These are phyloP conservation scores for Neurospora sublineolata DNA, from an alignment of 495 filamentous ascomycete genomes.

Conservation along the genomic window DNA sequence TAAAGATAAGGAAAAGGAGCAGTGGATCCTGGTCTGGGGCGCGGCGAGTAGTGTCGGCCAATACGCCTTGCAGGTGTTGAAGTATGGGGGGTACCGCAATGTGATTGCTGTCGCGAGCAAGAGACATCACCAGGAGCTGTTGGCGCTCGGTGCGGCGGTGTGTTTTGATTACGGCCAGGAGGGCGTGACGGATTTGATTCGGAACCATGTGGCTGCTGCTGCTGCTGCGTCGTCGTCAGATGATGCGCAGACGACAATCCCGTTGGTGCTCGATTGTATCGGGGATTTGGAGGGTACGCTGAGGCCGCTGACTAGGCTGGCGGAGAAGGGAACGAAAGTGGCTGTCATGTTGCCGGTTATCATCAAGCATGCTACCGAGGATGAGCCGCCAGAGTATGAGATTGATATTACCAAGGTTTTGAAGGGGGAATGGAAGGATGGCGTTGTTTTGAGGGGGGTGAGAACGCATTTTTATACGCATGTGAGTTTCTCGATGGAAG, in stretches of 20 bases:
- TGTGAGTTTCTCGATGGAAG: constrained; percentile 16
- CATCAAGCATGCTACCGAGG: constrained; percentile 28
- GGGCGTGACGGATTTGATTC: constrained; percentile 25
- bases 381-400: constrained; percentile 28
- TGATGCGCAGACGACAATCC: constrained; percentile 13
- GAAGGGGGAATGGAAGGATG: constrained; percentile 32
- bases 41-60: constrained; percentile 40
- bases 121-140: constrained; percentile 30
- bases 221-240: not conserved
- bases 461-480: constrained; percentile 35
- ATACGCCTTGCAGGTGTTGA: constrained; percentile 37
- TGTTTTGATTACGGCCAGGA: constrained; percentile 37
- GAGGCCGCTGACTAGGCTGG: constrained; percentile 31
- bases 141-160: constrained; percentile 28
- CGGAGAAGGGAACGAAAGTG: constrained; percentile 30
- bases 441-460: constrained; percentile 36
- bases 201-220: constrained; percentile 6
- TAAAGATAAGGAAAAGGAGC: constrained; percentile 15
- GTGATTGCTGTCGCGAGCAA: constrained; percentile 36
- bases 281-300: constrained; percentile 33
- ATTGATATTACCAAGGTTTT: constrained; percentile 26
- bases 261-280: constrained; percentile 43
- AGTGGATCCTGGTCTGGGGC: constrained; percentile 41
- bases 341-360: constrained; percentile 44
- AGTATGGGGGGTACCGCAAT: constrained; percentile 37